phyloP scores from a whole-genome alignment of 2,329 filamentous ascomycete genomes.

The Lecanosticta acicola region DNA sequence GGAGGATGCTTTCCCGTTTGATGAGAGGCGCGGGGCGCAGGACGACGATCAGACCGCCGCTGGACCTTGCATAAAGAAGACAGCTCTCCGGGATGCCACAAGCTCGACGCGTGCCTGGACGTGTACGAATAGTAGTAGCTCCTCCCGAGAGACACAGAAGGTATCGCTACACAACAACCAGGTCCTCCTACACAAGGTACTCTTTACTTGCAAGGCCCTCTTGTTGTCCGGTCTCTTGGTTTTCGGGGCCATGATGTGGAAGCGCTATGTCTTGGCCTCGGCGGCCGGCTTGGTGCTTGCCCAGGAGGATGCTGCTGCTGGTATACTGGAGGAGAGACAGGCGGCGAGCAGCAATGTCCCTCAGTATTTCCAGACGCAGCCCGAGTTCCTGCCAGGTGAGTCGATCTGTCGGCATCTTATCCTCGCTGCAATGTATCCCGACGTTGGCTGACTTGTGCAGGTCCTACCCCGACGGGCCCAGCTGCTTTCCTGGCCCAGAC shows the following conservation, averaged over 20 bases:
- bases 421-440: slow-evolving; percentile 4
- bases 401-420: neutral
- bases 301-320: slow-evolving; percentile 4
- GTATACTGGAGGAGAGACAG: slow-evolving; percentile 17
- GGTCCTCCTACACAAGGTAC: slow-evolving; percentile 4
- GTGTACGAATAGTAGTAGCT: too few relatives aligned
- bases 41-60: too few relatives aligned
- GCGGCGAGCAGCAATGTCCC: slow-evolving; percentile 41
- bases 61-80: too few relatives aligned
- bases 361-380: slow-evolving; percentile 59
- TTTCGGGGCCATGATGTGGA: slow-evolving; percentile 31
- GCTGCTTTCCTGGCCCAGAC: slow-evolving; percentile 68
- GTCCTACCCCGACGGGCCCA: slow-evolving; percentile 64
- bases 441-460: slow-evolving; percentile 31
- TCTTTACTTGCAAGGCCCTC: slow-evolving; percentile 18
- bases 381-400: slow-evolving; percentile 46
- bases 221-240: slow-evolving; percentile 25
- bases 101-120: too few relatives aligned
- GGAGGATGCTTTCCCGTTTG: too few relatives aligned
- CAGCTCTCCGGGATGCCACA: too few relatives aligned
- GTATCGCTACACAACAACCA: too few relatives aligned
- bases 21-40: too few relatives aligned
- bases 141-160: too few relatives aligned
- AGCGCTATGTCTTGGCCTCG: slow-evolving; percentile 27
- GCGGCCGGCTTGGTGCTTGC: slow-evolving; percentile 23